phyloP scores from a whole-genome alignment of 2,329 filamentous ascomycete species.

The Alternaria burnsii region DNA sequence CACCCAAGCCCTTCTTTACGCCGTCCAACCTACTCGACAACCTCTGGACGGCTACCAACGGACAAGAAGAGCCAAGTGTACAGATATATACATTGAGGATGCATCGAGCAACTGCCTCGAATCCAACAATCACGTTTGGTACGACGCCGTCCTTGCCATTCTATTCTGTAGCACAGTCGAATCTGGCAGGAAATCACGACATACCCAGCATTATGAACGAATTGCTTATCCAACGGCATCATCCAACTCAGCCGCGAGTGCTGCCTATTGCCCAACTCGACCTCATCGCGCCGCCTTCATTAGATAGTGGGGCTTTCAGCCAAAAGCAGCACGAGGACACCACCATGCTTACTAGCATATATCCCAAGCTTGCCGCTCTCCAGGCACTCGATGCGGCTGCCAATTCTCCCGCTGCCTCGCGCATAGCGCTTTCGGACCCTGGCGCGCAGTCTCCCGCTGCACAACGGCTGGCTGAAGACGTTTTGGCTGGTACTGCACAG shows the following conservation, averaged over 20 bases:
- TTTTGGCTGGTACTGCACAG: slow-evolving; percentile 69
- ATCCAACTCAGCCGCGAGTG: slow-evolving; percentile 50
- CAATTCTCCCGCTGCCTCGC: slow-evolving; percentile 55
- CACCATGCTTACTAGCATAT: slow-evolving; percentile 53
- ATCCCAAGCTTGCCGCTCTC: slow-evolving; percentile 58
- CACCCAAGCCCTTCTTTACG: slow-evolving; percentile 49
- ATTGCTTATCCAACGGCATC: slow-evolving; percentile 50
- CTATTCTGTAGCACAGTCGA: slow-evolving; percentile 71
- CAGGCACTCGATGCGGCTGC: slow-evolving; percentile 56
- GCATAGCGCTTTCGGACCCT: slow-evolving; percentile 73
- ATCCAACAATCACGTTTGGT: slow-evolving; percentile 66
- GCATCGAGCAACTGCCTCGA: slow-evolving; percentile 56
- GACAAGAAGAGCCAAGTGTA: slow-evolving; percentile 61
- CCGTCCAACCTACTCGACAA: slow-evolving; percentile 69
- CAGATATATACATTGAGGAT: slow-evolving; percentile 52
- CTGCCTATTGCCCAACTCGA: slow-evolving; percentile 52
- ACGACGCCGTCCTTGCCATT: slow-evolving; percentile 74
- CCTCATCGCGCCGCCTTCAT: slow-evolving; percentile 49
- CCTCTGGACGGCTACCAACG: slow-evolving; percentile 75
- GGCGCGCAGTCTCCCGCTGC: slow-evolving; percentile 69
- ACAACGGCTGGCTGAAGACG: slow-evolving; percentile 66
- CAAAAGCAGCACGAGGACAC: slow-evolving; percentile 43
- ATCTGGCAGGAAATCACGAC: slow-evolving; percentile 56
- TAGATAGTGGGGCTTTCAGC: slow-evolving; percentile 37
- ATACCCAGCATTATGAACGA: slow-evolving; percentile 59